Evolutionary conservation across 805 yeast species (phyloP), one percentile per base, ranked within the genome.

Genomic region (Candida germanica): DNA sequence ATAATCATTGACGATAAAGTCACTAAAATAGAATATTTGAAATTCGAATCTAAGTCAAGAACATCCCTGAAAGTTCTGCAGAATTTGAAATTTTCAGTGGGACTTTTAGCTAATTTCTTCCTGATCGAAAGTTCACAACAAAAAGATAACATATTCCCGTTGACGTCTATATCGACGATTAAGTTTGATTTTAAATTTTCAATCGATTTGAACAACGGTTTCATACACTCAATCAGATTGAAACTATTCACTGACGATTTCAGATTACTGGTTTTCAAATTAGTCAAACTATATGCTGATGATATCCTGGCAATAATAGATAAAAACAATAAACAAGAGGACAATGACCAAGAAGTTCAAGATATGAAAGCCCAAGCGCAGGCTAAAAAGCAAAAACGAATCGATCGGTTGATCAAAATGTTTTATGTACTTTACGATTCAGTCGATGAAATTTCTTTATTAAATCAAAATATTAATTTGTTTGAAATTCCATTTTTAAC

Each of bases 401-500:
- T 43, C 5, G 44, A 41, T 7, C 41, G 37, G 22, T 25, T 47
- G 10, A 29, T 42, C 15, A 26, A 31, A n/a, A 8, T 46, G 16
- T 55, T 54, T 36, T 44, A 40, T 24, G 46, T 42, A n/a, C 26
- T 61, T 1, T 54, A 58, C 38, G 28, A 47, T 6, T 38, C 50
- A 1, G 29, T 63, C 4, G 43, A 51, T 6, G 59, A 59, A 22
- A 29, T 59, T 2, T 49, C 59, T 6, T 15, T 64, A 5, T 54
- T 56, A 27, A 35, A 57, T 8, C 62, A 60, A 36, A 59, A 58
- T 33, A 36, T 50, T 7, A 35, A 38, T 9, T 25, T 64, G 3
- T 29, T 38, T 12, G 63, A 59, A 11, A 50, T 64, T 12, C 69
- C 69, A 1, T 58, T 61, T 33, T 49, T 56, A 1, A 51, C 59